Percentiles rank a stretch among this genome's conserved stretches.
Evolutionary conservation across 352 stramenopile genomes (phyloP).

Genomic region (Globisporangium cederbergense): DNA sequence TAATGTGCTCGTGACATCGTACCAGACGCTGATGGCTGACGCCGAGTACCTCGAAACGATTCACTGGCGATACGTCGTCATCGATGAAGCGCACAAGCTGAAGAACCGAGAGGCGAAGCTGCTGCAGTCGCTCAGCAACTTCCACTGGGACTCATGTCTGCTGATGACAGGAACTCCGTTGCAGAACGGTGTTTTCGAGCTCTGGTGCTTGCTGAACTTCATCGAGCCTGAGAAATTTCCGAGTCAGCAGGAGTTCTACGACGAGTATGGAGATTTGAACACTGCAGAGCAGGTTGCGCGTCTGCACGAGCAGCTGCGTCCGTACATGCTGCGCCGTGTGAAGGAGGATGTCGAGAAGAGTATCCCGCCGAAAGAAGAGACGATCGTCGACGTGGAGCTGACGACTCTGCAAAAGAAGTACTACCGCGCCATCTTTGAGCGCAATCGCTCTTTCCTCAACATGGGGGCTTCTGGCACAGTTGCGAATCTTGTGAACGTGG

Average conservation of each 20-base stretch:
- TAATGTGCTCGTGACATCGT: slow-evolving; percentile 97
- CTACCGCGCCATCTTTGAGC: slow-evolving; percentile 98
- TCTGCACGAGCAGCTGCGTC: slow-evolving; percentile 96
- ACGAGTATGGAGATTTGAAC: slow-evolving; percentile 95
- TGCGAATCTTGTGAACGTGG: slow-evolving; percentile 98
- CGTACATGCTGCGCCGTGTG: slow-evolving; percentile 98
- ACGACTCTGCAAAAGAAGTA: slow-evolving; percentile 99
- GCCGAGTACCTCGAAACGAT: slow-evolving; percentile 92
- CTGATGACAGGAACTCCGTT: slow-evolving; percentile 97
- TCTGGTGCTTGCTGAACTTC: slow-evolving; percentile 99
- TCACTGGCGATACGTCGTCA: slow-evolving; percentile 96
- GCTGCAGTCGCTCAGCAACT: slow-evolving; percentile 86
- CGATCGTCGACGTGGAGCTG: slow-evolving; percentile 99
- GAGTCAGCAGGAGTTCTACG: slow-evolving; percentile 94
- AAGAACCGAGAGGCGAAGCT: slow-evolving; percentile 97
- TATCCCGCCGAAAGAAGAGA: slow-evolving; percentile 98
- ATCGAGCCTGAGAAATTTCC: slow-evolving; percentile 95
- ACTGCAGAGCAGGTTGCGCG: slow-evolving; percentile 95
- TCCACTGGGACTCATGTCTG: slow-evolving; percentile 89
- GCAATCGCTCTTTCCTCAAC: slow-evolving; percentile 92
- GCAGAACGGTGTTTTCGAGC: slow-evolving; percentile 99
- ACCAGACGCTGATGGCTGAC: slow-evolving; percentile 94
- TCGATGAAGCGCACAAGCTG: slow-evolving; percentile 99
- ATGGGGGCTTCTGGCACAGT: slow-evolving; percentile 88
- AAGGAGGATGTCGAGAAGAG: slow-evolving; percentile 99